Conservation (phyloP, 2,329 filamentous ascomycete genomes). For the Phyllosticta capitalensis region DNA sequence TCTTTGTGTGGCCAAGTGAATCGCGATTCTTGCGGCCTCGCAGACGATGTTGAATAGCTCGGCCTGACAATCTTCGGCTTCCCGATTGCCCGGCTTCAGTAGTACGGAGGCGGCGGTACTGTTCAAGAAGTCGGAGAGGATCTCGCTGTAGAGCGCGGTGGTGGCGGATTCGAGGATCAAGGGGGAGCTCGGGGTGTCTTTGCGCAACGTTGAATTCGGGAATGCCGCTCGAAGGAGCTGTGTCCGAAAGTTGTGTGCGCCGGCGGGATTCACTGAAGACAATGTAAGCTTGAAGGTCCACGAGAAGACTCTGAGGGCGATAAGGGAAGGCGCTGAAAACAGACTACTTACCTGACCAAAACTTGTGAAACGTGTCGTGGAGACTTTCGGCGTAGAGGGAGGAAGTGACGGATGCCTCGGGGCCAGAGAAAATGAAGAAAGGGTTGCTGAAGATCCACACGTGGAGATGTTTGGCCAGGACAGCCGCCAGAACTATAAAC, state of each 20-base stretch:
- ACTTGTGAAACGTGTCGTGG: not conserved
- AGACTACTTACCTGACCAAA: not conserved
- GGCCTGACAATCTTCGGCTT: not conserved
- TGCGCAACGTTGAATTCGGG: no score
- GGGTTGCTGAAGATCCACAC: not conserved
- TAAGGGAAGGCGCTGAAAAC: no score
- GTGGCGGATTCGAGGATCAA: no score
- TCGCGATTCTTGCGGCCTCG: not conserved
- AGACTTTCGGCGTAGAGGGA: not conserved
- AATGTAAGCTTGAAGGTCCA: no score
- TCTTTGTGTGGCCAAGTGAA: not conserved
- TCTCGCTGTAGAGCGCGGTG: no score
- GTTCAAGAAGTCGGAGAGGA: no score
- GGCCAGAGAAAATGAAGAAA: not conserved
- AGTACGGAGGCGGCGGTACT: no score
- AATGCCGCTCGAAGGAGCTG: no score
- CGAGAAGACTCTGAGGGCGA: no score
- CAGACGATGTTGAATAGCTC: not conserved
- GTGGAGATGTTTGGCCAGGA: not conserved
- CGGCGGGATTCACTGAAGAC: no score
- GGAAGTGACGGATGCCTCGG: not conserved
- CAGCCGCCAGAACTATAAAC: slow-evolving; percentile 1
- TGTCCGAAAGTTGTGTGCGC: no score
- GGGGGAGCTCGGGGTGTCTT: no score
- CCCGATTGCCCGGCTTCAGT: not conserved